phyloP scores from a whole-genome alignment of 331 rosid genomes.

The Arachis monticola region DNA sequence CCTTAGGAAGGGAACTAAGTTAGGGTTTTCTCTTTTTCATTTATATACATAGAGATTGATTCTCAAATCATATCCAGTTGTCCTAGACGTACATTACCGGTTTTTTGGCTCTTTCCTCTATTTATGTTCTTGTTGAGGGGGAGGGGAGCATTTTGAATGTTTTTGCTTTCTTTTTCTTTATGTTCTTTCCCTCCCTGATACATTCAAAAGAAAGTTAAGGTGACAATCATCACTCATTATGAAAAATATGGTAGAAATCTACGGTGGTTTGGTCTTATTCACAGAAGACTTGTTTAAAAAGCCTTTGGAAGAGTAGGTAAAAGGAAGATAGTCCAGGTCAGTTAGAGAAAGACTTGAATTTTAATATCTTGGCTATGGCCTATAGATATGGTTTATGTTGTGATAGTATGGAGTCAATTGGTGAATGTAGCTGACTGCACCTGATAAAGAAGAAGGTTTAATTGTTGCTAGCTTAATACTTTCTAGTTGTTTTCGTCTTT shows the following conservation, averaged over 20 bases:
- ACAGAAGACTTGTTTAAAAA: too few species aligned
- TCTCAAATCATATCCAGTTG: constrained; percentile 3
- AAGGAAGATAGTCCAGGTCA: not conserved
- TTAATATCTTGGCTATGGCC: not conserved
- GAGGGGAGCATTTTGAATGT: not conserved
- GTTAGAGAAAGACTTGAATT: not conserved
- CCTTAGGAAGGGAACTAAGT: not conserved
- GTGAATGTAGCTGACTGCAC: not conserved
- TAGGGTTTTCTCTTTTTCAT: not conserved
- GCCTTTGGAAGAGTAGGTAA: too few species aligned
- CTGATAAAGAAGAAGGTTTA: too few species aligned
- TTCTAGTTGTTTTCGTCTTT: not conserved
- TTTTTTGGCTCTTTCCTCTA: not conserved
- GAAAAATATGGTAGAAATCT: not conserved
- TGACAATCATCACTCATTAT: not conserved
- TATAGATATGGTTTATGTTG: not conserved
- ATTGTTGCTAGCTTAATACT: not conserved
- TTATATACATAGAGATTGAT: not conserved
- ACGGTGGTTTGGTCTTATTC: not conserved
- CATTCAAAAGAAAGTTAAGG: not conserved
- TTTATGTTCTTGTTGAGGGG: not conserved
- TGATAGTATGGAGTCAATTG: not conserved
- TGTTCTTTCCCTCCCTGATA: not conserved
- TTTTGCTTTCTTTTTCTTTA: not conserved
- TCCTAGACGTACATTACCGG: not conserved